Conservation (phyloP, 306 rosid genomes). For the Medicago truncatula region MtrunA17r5.0-ANR NC_053044.1:33114501-33115000, state of each 20-base stretch:
- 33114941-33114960: neutral
- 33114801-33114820: conserved; percentile 90
- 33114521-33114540: too few species aligned
- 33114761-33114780: conserved; percentile 69
- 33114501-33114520: neutral
- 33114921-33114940: neutral
- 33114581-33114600: neutral
- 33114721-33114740: conserved; percentile 88
- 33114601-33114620: neutral
- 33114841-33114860: conserved; percentile 94
- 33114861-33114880: conserved; percentile 95
- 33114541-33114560: neutral
- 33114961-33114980: neutral
- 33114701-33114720: conserved; percentile 77
- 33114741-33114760: conserved; percentile 82
- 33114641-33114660: conserved; percentile 1
- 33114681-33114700: conserved; percentile 82
- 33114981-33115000: neutral
- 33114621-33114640: neutral
- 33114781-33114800: conserved; percentile 95
- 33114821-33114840: conserved; percentile 87
- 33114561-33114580: neutral
- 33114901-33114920: neutral
- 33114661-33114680: conserved; percentile 58
- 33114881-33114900: conserved; percentile 54